phyloP scores from a whole-genome alignment of 2,329 filamentous ascomycete species.

The Tolypocladium endophyticum region DNA sequence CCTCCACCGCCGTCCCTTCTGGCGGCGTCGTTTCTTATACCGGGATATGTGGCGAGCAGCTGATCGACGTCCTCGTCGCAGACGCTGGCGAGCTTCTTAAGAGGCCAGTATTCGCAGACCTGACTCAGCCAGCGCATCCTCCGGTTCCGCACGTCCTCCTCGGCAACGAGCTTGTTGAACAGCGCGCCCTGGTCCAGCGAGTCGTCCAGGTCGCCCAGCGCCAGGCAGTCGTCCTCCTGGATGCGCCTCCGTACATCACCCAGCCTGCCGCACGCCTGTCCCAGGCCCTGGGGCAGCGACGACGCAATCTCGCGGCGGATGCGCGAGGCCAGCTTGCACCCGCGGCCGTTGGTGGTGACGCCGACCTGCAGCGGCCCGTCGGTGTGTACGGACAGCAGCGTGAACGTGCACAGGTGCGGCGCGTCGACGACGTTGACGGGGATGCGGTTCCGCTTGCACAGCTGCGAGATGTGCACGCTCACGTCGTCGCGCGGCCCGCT shows the following conservation, averaged over 20 bases:
- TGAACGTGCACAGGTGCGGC: constrained; percentile 78
- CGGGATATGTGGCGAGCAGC: constrained; percentile 64
- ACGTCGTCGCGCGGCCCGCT: constrained; percentile 33
- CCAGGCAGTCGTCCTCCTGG: constrained; percentile 57
- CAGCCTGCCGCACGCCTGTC: constrained; percentile 64
- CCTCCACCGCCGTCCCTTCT: constrained; percentile 6
- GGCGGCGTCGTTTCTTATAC: constrained; percentile 12
- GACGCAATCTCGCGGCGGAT: constrained; percentile 83
- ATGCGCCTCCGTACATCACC: constrained; percentile 62
- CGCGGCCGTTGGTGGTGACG: constrained; percentile 88
- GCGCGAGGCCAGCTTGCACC: constrained; percentile 84
- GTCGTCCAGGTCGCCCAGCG: constrained; percentile 38
- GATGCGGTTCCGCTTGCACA: constrained; percentile 73
- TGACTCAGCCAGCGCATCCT: constrained; percentile 90
- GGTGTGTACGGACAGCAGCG: constrained; percentile 75
- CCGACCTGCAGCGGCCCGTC: constrained; percentile 92
- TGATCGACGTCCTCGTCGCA: constrained; percentile 67
- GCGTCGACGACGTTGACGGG: constrained; percentile 89
- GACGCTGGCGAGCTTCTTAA: constrained; percentile 69
- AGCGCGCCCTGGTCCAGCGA: constrained; percentile 64
- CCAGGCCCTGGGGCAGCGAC: constrained; percentile 64
- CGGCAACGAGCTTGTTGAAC: constrained; percentile 75
- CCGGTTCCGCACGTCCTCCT: constrained; percentile 65
- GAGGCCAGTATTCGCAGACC: constrained; percentile 97
- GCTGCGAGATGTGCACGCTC: constrained; percentile 55